Percentiles rank a stretch among this genome's conserved stretches.
These are phyloP conservation scores for Biscogniauxia marginata DNA, from an alignment of 2,329 filamentous ascomycete genomes.

Conservation along the genomic window DNA sequence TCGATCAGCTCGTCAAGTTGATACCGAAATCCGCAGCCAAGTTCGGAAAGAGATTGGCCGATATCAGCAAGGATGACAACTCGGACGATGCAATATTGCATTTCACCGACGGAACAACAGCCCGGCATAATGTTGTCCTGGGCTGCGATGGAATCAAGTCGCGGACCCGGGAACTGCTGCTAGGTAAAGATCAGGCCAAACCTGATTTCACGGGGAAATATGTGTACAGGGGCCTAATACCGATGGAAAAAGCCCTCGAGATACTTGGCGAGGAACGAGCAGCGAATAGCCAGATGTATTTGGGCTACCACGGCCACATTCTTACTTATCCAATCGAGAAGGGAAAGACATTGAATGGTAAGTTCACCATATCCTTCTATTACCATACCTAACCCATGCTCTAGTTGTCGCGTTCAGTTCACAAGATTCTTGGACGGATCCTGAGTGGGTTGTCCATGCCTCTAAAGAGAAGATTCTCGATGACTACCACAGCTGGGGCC, in stretches of 20 bases:
- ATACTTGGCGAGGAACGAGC: slow-evolving; percentile 44
- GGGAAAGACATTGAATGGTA: slow-evolving; percentile 30
- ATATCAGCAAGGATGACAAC: slow-evolving; percentile 27
- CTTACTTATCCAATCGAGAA: slow-evolving; percentile 54
- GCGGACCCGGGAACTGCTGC: slow-evolving; percentile 48
- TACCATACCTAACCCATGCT: not conserved
- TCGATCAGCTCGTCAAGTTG: slow-evolving; percentile 40
- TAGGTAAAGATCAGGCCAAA: slow-evolving; percentile 39
- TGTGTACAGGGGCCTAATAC: slow-evolving; percentile 45
- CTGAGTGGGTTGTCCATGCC: slow-evolving; percentile 25
- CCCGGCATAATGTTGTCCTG: slow-evolving; percentile 44
- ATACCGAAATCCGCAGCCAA: slow-evolving; percentile 33
- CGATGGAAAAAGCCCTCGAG: slow-evolving; percentile 52
- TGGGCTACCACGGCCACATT: slow-evolving; percentile 54
- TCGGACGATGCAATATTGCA: slow-evolving; percentile 23
- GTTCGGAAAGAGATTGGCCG: slow-evolving; percentile 36
- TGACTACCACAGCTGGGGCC: slow-evolving; percentile 24
- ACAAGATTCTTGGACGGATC: slow-evolving; percentile 20
- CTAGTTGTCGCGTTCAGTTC: slow-evolving; percentile 29
- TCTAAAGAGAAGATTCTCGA: slow-evolving; percentile 25
- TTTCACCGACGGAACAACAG: slow-evolving; percentile 41
- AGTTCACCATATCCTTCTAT: not conserved
- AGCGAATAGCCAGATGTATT: slow-evolving; percentile 27
- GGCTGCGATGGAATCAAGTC: slow-evolving; percentile 67
- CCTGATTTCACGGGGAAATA: slow-evolving; percentile 39